A percentile compares a stretch with the other conserved stretches of the same genome.
Evolutionary conservation across 2,329 filamentous ascomycete species (phyloP).

Genomic region (Phaeomoniella chlamydospora): DNA sequence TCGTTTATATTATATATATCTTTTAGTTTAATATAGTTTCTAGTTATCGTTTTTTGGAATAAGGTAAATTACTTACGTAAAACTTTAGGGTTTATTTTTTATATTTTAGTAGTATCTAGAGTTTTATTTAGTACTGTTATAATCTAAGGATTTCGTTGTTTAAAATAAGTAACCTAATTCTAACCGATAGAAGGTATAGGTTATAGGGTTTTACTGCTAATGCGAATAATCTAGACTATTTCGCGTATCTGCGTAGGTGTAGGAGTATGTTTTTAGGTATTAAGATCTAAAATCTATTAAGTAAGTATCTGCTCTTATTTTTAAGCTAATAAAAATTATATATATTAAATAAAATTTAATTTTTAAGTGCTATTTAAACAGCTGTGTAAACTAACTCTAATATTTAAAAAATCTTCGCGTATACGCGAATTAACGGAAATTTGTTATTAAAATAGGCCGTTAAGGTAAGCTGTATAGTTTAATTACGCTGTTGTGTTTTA

Average conservation of each 20-base stretch:
- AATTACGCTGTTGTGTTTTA: neutral
- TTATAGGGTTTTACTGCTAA: neutral
- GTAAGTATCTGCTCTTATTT: neutral
- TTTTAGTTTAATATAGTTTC: constrained; percentile 5
- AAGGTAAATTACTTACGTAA: neutral
- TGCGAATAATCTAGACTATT: neutral
- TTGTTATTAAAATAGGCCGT: neutral
- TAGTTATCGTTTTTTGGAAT: neutral
- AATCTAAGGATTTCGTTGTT: neutral
- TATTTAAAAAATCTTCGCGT: neutral
- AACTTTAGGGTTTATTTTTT: neutral
- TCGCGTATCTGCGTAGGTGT: neutral
- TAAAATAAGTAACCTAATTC: neutral
- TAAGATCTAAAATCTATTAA: neutral
- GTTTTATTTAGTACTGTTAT: neutral
- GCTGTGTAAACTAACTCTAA: neutral
- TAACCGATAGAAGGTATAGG: neutral
- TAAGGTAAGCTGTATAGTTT: neutral
- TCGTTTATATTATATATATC: constrained; percentile 11
- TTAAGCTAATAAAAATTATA: neutral
- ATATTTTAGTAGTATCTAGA: neutral
- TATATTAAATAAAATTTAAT: neutral
- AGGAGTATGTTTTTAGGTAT: neutral
- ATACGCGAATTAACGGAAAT: neutral
- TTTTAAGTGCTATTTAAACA: neutral